Evolutionary conservation across 2,329 filamentous ascomycete species (phyloP), one percentile per base, ranked within the genome.

Genomic region (Mollisiaceae sp.): DNA sequence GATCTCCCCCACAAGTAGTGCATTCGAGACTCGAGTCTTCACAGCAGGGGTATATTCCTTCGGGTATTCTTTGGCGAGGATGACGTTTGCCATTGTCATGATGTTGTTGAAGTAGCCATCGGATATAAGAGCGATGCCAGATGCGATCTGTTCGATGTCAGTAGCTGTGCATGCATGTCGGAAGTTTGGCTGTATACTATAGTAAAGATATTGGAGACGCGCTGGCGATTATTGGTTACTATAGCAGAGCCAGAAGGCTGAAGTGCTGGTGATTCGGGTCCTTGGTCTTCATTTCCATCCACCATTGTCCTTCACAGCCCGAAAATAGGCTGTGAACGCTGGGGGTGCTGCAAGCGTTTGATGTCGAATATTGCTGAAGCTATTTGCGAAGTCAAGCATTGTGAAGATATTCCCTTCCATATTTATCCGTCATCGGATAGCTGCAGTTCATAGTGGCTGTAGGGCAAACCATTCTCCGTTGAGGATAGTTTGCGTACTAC

Each of bases 1-100:
- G 1, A 82, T 77, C 50, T 79, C 78, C 27, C 80, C 79, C 20
- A 81, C 75, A 0, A 81, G 71, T 5, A 80, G 73, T 2, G 79
- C 74, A 63, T 79, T 80, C 14, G 77, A 80, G 8, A 80, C 73
- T 52, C 76, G 75, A 0, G 79, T 61, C 59, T 61, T 61, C 45
- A 61, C 59, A 8, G 35, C 41, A 1, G 64, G 11, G 2, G 66
- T 71, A 52, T 72, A 71, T 43, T 72, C 15, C 18, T 64, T 65
- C 1, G 70, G 66, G 56, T 73, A 72, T 59, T 76, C 71, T 45
- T 70, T 72, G 22, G 71, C 72, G 32, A 77, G 65, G 1, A 76
- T 57, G 9, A 77, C 75, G 52, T 77, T 77, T 6, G 70, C 70
- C 75, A 77, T 77, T 0, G 75, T 77, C 75, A 77, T 77, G 18